Percentiles rank a stretch among this genome's conserved stretches.
Conservation (phyloP, 345 rosid species). For the Boechera stricta region DNA sequence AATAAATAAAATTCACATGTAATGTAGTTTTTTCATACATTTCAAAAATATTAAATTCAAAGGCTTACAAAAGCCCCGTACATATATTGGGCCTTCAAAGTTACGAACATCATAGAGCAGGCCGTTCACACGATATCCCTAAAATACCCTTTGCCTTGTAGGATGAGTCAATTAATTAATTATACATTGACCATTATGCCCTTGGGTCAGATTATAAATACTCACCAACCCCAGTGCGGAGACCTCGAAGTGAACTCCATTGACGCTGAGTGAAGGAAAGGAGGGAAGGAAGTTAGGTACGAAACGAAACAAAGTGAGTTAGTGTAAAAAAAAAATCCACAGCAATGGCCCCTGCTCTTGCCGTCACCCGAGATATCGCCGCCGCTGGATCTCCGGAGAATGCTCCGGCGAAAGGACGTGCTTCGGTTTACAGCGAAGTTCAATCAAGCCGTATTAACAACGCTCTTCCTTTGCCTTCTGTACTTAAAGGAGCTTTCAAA, state of each 20-base stretch:
- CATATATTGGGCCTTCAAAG: background rate
- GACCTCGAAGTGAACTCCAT: conserved; percentile 41
- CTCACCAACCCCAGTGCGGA: conserved; percentile 50
- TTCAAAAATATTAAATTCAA: too few species aligned
- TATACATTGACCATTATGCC: background rate
- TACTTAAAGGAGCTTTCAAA: conserved; percentile 64
- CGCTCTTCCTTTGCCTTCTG: conserved; percentile 83
- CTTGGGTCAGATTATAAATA: conserved; percentile 32
- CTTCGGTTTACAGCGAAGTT: conserved; percentile 85
- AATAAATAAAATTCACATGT: too few species aligned
- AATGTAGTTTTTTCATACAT: too few species aligned
- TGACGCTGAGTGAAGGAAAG: conserved; percentile 15
- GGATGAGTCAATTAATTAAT: conserved; percentile 30
- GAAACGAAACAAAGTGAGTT: background rate
- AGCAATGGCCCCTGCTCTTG: conserved; percentile 69
- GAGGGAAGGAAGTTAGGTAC: conserved; percentile 34
- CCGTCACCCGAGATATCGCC: conserved; percentile 49
- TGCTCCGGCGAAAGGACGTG: conserved; percentile 57
- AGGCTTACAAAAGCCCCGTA: background rate
- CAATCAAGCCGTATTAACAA: conserved; percentile 80
- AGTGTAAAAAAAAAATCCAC: too few species aligned
- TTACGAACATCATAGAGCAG: background rate
- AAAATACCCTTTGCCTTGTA: conserved; percentile 33
- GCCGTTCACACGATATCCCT: background rate
- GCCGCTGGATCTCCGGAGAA: conserved; percentile 44